These are phyloP conservation scores for sorghum (Sorghum bicolor) DNA, from an alignment of 176 grass and related monocot species.

Conservation along the genomic window DNA sequence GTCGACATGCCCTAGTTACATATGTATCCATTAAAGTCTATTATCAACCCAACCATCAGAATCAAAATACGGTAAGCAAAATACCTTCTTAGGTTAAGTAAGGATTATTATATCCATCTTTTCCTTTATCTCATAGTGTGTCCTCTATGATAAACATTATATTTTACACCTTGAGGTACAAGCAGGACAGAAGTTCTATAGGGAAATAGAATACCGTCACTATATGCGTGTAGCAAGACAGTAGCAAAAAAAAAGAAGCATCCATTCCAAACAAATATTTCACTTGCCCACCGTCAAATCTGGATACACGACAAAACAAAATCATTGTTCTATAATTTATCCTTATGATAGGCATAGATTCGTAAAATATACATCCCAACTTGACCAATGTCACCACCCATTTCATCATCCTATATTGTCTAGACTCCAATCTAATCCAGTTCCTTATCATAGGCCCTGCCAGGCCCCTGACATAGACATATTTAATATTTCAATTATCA, in stretches of 20 bases:
- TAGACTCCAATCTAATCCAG: slow-evolving; percentile 29
- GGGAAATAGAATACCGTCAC: no score
- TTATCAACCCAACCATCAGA: no score
- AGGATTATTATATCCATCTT: no score
- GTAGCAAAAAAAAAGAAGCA: no score
- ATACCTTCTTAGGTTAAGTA: no score
- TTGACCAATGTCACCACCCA: background rate
- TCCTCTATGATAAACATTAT: no score
- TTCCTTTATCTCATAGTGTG: no score
- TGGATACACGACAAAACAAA: background rate
- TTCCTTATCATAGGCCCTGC: background rate
- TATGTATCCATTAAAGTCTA: no score
- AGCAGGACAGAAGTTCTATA: no score
- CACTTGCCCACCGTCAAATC: slow-evolving; percentile 7
- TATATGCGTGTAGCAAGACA: background rate
- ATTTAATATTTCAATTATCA: background rate
- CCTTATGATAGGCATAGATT: background rate
- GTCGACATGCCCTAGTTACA: no score
- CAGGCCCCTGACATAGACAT: background rate
- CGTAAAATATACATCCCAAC: background rate
- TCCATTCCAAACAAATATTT: background rate
- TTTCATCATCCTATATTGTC: background rate
- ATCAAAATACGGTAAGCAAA: no score
- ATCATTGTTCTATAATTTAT: background rate
- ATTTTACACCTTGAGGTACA: no score